Evolutionary conservation across 306 rosid species (phyloP), one percentile per base, ranked within the genome.

Genomic region (Delonix regia): DNA sequence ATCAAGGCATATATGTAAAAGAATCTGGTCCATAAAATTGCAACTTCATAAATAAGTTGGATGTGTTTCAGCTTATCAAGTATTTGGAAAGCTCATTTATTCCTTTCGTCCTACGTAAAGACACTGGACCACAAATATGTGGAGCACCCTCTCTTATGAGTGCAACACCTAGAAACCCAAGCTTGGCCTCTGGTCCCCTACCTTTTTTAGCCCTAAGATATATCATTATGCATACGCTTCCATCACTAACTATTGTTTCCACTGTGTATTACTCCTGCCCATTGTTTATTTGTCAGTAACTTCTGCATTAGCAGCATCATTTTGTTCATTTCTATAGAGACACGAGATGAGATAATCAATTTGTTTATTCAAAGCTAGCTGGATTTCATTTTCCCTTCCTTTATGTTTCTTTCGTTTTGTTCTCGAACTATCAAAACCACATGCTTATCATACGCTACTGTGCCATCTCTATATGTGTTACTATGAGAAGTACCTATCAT

Each of bases 81-180:
- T 75, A 68, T 24, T 19, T 11, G 22, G 57, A 49, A 78, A 73
- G 24, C 48, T 83, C 67, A 83, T 81, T 80, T 74, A 69, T 78
- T 83, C 61, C 82, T 25, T 82, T 73, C 67, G 76, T 64, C 49
- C 44, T 74, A 57, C 74, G 83, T 39, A 44, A 73, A 76, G 64
- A 69, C 3, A 59, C 2, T 74, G 93, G 89, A 89, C 89, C 88
- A 81, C 86, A 13, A 4, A 22, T 73, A 4, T 7, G 55, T 36
- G 77, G 69, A n/a, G 65, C 38, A 66, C 52, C 34, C 18, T 15
- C 22, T 64, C 49, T 47, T 34, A 69, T 49, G 68, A 75, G 52
- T 36, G 52, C 78, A 76, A 70, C 51, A 19, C 68, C 88, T 77
- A 70, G 53, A 81, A 60, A 80, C 83, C 45, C 78, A 78, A 77